A percentile compares a stretch with the other conserved stretches of the same genome.
Evolutionary conservation across 2,329 filamentous ascomycete genomes (phyloP).

Genomic region (Penicillium fuscoglaucum): DNA sequence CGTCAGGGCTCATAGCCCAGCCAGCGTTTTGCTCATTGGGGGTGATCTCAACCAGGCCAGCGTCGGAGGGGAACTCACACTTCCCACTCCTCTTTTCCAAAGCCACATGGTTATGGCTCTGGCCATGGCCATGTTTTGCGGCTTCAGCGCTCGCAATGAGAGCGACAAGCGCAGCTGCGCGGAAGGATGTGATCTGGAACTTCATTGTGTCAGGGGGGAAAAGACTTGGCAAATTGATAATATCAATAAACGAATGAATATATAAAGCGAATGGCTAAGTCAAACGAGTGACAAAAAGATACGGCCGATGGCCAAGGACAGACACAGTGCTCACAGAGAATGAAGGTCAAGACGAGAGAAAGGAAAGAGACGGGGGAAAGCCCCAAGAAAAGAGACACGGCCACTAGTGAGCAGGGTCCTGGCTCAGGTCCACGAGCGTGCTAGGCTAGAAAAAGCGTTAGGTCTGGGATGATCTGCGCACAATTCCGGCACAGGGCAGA

Average conservation of each 20-base stretch:
- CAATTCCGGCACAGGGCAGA: neutral
- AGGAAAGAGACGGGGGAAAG: slow-evolving; percentile 11
- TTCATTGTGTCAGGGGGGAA: slow-evolving; percentile 32
- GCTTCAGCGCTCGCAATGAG: slow-evolving; percentile 41
- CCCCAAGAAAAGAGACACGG: slow-evolving; percentile 20
- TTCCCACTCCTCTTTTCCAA: slow-evolving; percentile 56
- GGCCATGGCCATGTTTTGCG: slow-evolving; percentile 35
- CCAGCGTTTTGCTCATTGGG: slow-evolving; percentile 66
- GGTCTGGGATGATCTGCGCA: slow-evolving; percentile 7
- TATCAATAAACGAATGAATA: neutral
- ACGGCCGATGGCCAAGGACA: slow-evolving; percentile 27
- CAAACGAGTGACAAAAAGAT: slow-evolving; percentile 26
- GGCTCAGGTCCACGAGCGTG: slow-evolving; percentile 5
- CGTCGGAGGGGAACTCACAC: slow-evolving; percentile 67
- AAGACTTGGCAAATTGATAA: neutral
- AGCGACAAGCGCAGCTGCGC: slow-evolving; percentile 39
- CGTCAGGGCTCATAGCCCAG: slow-evolving; percentile 78
- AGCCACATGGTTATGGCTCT: slow-evolving; percentile 30
- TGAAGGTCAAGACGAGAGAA: slow-evolving; percentile 22
- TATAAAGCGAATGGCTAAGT: slow-evolving; percentile 21
- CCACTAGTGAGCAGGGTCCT: neutral
- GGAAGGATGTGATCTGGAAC: slow-evolving; percentile 34
- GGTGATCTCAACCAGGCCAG: slow-evolving; percentile 67
- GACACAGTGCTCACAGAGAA: slow-evolving; percentile 26
- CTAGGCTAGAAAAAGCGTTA: slow-evolving; percentile 14